A percentile compares a stretch with the other conserved stretches of the same genome.
phyloP scores from a whole-genome alignment of 169 alveolate species.

The Hepatocystis sp. region DNA sequence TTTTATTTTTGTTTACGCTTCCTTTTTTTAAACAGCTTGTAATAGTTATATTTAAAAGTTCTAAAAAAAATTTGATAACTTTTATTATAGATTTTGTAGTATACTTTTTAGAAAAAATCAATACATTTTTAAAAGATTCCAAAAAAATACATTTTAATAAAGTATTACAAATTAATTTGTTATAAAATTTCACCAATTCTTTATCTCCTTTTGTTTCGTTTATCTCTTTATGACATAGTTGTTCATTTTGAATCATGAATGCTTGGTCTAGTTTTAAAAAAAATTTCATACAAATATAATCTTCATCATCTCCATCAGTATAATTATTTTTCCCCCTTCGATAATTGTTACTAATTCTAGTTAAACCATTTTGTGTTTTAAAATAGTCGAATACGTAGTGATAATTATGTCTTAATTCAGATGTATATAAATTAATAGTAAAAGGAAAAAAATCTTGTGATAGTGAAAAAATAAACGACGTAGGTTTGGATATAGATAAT shows the following conservation, averaged over 20 bases:
- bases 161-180: conserved; percentile 13
- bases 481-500: too few relatives aligned
- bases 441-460: too few relatives aligned
- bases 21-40: conserved; percentile 41
- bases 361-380: too few relatives aligned
- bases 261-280: conserved; percentile 19
- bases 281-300: conserved; percentile 7
- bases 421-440: too few relatives aligned
- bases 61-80: conserved; percentile 39
- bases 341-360: too few relatives aligned
- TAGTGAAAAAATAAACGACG: too few relatives aligned
- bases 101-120: conserved; percentile 65
- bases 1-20: background rate
- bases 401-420: too few relatives aligned
- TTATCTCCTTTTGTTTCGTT: conserved; percentile 27
- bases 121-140: conserved; percentile 54
- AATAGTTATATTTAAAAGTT: conserved; percentile 12
- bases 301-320: too few relatives aligned
- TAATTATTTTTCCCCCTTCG: too few relatives aligned
- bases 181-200: conserved; percentile 8
- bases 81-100: conserved; percentile 54
- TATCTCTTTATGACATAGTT: conserved; percentile 13
- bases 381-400: too few relatives aligned
- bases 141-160: conserved; percentile 40
- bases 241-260: conserved; percentile 36